phyloP scores from a whole-genome alignment of 805 yeast species.

The Cyberlindnera subsufficiens region DNA sequence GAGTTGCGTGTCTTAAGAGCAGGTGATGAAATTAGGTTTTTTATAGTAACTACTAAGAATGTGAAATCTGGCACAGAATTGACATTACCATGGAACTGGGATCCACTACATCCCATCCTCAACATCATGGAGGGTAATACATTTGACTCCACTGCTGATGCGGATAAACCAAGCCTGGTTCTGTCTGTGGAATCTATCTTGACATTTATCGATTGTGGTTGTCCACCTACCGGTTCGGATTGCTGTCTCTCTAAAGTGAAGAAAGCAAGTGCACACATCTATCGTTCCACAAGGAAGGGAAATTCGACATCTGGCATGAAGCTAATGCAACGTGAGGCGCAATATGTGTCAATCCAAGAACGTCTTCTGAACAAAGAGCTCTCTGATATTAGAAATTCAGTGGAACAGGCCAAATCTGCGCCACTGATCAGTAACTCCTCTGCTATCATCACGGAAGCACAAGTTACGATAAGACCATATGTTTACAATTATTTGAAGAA shows the following conservation, averaged over 20 bases:
- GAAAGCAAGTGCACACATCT: constrained; percentile 53
- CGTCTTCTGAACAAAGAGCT: constrained; percentile 24
- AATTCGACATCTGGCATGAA: constrained; percentile 20
- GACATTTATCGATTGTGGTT: constrained; percentile 59
- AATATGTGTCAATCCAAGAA: constrained; percentile 26
- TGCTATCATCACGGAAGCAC: constrained; percentile 10
- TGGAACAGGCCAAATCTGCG: constrained; percentile 6
- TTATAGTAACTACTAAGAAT: constrained; percentile 49
- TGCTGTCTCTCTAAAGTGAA: constrained; percentile 58
- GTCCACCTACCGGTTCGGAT: constrained; percentile 36
- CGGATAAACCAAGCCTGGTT: constrained; percentile 49
- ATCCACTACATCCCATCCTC: constrained; percentile 64
- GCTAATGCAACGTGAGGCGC: constrained; percentile 28
- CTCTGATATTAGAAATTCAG: constrained; percentile 13
- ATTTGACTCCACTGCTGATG: constrained; percentile 50
- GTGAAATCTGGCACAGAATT: constrained; percentile 67
- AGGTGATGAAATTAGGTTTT: constrained; percentile 41
- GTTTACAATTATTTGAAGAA: constrained; percentile 14
- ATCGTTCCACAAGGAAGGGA: constrained; percentile 41
- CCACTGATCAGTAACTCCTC: constrained; percentile 5
- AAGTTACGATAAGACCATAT: constrained; percentile 15
- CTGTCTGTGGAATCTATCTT: constrained; percentile 58
- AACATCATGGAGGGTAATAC: constrained; percentile 36
- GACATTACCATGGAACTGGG: constrained; percentile 88
- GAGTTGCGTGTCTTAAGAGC: constrained; percentile 43